These are phyloP conservation scores for Scortechinia acanthostroma DNA, from an alignment of 2,329 filamentous ascomycete genomes.

Conservation along the genomic window DNA sequence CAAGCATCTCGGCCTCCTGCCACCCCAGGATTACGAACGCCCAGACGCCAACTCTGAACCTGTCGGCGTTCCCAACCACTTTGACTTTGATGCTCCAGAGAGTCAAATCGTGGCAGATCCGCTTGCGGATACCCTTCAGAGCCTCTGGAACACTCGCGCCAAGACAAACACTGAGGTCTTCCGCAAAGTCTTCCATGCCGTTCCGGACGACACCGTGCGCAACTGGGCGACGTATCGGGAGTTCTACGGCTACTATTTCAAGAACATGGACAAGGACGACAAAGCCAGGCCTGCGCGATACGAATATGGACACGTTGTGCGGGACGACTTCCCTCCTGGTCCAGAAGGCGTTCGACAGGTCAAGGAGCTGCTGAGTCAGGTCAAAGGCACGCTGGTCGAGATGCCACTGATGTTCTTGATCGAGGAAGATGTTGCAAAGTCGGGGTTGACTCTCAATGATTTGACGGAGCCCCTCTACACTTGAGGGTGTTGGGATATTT, in stretches of 20 bases:
- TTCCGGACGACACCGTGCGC: slow-evolving; percentile 61
- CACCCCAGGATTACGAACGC: slow-evolving; percentile 62
- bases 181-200: slow-evolving; percentile 72
- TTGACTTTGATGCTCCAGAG: slow-evolving; percentile 63
- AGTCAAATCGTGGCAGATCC: slow-evolving; percentile 71
- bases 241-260: slow-evolving; percentile 64
- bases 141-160: slow-evolving; percentile 69
- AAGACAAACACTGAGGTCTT: slow-evolving; percentile 75
- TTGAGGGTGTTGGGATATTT: no score
- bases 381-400: slow-evolving; percentile 72
- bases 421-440: slow-evolving; percentile 78
- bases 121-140: slow-evolving; percentile 58
- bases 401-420: slow-evolving; percentile 87
- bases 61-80: slow-evolving; percentile 64
- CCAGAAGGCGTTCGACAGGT: slow-evolving; percentile 65
- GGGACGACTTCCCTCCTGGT: slow-evolving; percentile 53
- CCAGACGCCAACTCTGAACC: slow-evolving; percentile 69
- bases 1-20: slow-evolving; percentile 81
- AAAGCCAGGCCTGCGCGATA: slow-evolving; percentile 47
- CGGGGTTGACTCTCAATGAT: slow-evolving; percentile 67
- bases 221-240: slow-evolving; percentile 70
- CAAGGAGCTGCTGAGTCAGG: slow-evolving; percentile 59
- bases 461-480: slow-evolving; percentile 72
- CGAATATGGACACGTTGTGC: slow-evolving; percentile 80
- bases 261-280: slow-evolving; percentile 17